A percentile compares a stretch with the other conserved stretches of the same genome.
These are phyloP conservation scores for Pisolithus thermaeus DNA, from an alignment of 1,284 basidiomycete genomes.

Conservation along the genomic window DNA sequence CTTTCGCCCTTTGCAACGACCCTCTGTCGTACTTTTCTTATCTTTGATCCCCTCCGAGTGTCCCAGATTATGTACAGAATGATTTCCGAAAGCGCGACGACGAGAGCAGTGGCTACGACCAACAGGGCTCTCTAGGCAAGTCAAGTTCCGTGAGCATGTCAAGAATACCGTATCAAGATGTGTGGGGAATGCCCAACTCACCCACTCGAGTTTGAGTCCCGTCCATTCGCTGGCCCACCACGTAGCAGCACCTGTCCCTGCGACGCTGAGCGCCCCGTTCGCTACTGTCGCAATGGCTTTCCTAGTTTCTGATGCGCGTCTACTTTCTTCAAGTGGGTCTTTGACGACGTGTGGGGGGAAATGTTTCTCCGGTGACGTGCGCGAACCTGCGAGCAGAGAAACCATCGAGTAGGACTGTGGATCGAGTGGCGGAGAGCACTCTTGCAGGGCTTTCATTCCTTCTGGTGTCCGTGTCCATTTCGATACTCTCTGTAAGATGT, in stretches of 20 bases:
- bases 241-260: constrained; percentile 56
- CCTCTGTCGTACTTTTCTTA: constrained; percentile 14
- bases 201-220: constrained; percentile 68
- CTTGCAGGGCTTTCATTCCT: constrained; percentile 40
- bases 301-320: constrained; percentile 44
- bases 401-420: constrained; percentile 59
- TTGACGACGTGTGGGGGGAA: constrained; percentile 46
- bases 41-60: constrained; percentile 34
- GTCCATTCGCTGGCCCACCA: constrained; percentile 66
- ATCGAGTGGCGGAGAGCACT: constrained; percentile 41
- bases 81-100: constrained; percentile 63
- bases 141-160: constrained; percentile 5
- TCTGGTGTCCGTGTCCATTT: constrained; percentile 57
- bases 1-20: constrained; percentile 33
- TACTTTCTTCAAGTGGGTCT: constrained; percentile 35
- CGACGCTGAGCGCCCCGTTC: constrained; percentile 65
- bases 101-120: constrained; percentile 50
- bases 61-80: constrained; percentile 70
- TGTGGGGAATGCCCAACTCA: constrained; percentile 21
- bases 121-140: constrained; percentile 55
- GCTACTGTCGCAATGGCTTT: constrained; percentile 62
- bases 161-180: background rate
- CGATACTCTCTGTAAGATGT: constrained; percentile 52
- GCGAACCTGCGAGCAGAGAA: constrained; percentile 68
- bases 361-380: constrained; percentile 64